Evolutionary conservation across 164 flowering plant species (phyloP).

Genomic region (Aristolochia fimbriata): DNA sequence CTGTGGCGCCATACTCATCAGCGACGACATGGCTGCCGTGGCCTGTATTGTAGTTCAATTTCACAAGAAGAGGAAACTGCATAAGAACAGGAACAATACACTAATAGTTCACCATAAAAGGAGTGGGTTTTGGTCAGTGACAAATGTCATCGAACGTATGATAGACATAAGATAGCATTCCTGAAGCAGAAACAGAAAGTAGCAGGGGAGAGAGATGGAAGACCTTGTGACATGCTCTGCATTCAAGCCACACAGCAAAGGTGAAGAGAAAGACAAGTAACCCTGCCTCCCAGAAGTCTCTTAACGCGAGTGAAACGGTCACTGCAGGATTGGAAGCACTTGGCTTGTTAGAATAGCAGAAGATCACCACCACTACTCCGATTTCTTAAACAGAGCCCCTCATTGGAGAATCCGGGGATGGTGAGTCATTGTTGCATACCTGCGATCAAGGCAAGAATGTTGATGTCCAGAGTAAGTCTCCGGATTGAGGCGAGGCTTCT

Average conservation of each 20-base stretch:
- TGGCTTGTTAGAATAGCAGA: neutral
- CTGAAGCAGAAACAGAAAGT: too few relatives aligned
- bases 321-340: constrained; percentile 33
- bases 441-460: constrained; percentile 65
- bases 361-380: neutral
- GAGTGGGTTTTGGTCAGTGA: neutral
- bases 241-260: constrained; percentile 84
- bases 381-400: neutral
- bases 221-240: constrained; percentile 89
- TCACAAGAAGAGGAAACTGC: neutral
- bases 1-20: constrained; percentile 73
- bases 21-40: constrained; percentile 56
- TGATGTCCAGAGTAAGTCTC: constrained; percentile 47
- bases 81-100: neutral
- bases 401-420: neutral
- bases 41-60: constrained; percentile 33
- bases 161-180: too few relatives aligned
- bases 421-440: constrained; percentile 27
- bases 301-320: constrained; percentile 48
- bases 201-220: neutral
- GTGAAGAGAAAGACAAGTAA: constrained; percentile 77
- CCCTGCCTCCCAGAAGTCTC: constrained; percentile 74
- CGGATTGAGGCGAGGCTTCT: constrained; percentile 33
- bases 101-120: neutral
- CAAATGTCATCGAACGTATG: neutral